Percentiles rank a stretch among this genome's conserved stretches.
Conservation (phyloP, 371 early-diverging fungal genomes). For the Saksenaea oblongispora region DNA sequence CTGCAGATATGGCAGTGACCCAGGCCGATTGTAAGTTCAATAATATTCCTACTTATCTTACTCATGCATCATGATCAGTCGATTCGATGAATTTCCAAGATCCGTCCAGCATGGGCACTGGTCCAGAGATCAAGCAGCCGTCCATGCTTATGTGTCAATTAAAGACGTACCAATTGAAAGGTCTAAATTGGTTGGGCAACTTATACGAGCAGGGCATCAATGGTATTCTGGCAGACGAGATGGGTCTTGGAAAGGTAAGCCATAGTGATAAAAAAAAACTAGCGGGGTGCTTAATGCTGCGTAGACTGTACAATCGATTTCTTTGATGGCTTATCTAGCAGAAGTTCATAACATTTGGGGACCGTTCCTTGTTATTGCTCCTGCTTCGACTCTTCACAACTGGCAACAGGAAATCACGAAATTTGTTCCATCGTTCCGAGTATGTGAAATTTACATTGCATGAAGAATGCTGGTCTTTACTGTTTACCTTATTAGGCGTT, state of each 20-base stretch:
- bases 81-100: constrained; percentile 86
- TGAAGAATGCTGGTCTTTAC: background rate
- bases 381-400: constrained; percentile 96
- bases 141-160: constrained; percentile 87
- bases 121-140: constrained; percentile 80
- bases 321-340: constrained; percentile 88
- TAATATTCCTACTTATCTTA: background rate
- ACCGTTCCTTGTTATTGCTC: constrained; percentile 95
- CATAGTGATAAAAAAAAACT: background rate
- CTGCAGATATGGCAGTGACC: constrained; percentile 52
- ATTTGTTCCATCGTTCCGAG: constrained; percentile 89
- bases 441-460: constrained; percentile 22
- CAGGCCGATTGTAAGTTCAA: constrained; percentile 48
- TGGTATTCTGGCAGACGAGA: constrained; percentile 97
- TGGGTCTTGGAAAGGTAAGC: constrained; percentile 84
- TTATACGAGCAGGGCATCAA: constrained; percentile 97
- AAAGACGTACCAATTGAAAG: constrained; percentile 96
- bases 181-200: constrained; percentile 98
- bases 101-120: constrained; percentile 76
- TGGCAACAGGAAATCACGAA: constrained; percentile 96
- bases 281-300: background rate
- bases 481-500: constrained; percentile 44
- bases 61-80: constrained; percentile 28
- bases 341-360: constrained; percentile 94
- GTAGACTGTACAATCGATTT: constrained; percentile 96